phyloP scores from a whole-genome alignment of 177 flowering plant genomes.

The Vitis hybrid region DNA sequence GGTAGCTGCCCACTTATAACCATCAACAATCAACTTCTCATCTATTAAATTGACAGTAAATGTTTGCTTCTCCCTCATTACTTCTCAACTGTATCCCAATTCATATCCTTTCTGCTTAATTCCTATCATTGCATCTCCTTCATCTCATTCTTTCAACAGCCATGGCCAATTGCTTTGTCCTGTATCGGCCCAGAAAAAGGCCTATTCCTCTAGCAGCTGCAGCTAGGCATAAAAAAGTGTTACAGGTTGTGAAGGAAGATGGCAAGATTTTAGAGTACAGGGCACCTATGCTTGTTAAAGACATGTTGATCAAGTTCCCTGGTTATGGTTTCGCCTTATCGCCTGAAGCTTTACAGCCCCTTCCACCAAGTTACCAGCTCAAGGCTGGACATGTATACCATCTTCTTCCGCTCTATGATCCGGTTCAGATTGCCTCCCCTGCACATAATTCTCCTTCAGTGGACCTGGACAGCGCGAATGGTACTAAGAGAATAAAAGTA shows the following conservation, averaged over 20 bases:
- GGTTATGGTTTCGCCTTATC: conserved; percentile 21
- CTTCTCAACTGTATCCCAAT: too few species aligned
- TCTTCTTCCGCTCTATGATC: conserved; percentile 9
- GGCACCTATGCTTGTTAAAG: conserved; percentile 29
- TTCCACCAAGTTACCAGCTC: too few species aligned
- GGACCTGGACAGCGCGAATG: not conserved
- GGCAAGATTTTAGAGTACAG: conserved; percentile 36
- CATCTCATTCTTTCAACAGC: not conserved
- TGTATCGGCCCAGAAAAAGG: too few species aligned
- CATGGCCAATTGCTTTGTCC: conserved; percentile 13
- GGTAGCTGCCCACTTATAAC: too few species aligned
- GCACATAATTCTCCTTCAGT: not conserved
- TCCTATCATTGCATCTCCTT: too few species aligned
- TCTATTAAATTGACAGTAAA: too few species aligned
- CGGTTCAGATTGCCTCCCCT: not conserved
- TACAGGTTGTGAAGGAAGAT: conserved; percentile 31
- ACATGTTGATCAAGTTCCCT: conserved; percentile 22
- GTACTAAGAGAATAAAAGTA: conserved; percentile 33
- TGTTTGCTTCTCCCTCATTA: too few species aligned
- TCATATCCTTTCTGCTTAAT: not conserved
- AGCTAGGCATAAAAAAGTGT: conserved; percentile 5
- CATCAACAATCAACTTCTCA: too few species aligned
- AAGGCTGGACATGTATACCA: too few species aligned
- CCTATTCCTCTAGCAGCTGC: not conserved
- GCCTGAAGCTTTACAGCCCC: not conserved